Conservation (phyloP, 352 stramenopile genomes). For the Blastocystis hominis region DNA sequence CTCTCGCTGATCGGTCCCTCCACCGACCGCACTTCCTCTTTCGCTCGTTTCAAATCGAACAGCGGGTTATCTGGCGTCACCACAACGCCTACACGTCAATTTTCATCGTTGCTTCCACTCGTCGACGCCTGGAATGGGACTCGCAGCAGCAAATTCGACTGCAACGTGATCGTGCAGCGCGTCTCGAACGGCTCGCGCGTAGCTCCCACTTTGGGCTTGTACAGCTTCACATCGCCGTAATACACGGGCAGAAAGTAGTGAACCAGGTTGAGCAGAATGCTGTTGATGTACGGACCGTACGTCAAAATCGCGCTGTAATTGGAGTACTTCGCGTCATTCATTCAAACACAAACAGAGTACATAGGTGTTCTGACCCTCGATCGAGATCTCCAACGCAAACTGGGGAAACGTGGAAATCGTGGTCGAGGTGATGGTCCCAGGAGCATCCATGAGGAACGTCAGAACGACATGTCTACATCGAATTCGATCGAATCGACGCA, state of each 20-base stretch:
- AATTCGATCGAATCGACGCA: background rate
- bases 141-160: slow-evolving; percentile 24
- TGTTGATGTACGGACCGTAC: slow-evolving; percentile 29
- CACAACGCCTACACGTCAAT: background rate
- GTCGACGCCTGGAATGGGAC: slow-evolving; percentile 41
- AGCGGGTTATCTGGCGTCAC: slow-evolving; percentile 36
- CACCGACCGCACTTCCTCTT: background rate
- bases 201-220: slow-evolving; percentile 6
- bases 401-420: slow-evolving; percentile 6
- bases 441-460: background rate
- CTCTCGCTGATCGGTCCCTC: background rate
- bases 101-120: background rate
- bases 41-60: background rate
- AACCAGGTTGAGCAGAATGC: slow-evolving; percentile 28
- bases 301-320: slow-evolving; percentile 22
- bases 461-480: background rate
- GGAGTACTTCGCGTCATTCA: background rate
- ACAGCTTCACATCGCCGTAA: slow-evolving; percentile 1
- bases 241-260: slow-evolving; percentile 48
- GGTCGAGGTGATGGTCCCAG: background rate
- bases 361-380: slow-evolving; percentile 38
- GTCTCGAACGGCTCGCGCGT: slow-evolving; percentile 18
- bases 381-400: slow-evolving; percentile 12
- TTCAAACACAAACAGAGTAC: background rate
- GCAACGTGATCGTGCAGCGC: background rate